Base-by-base conservation (phyloP, 2,329 filamentous ascomycete genomes). In the Zarea fungicola region DNA sequence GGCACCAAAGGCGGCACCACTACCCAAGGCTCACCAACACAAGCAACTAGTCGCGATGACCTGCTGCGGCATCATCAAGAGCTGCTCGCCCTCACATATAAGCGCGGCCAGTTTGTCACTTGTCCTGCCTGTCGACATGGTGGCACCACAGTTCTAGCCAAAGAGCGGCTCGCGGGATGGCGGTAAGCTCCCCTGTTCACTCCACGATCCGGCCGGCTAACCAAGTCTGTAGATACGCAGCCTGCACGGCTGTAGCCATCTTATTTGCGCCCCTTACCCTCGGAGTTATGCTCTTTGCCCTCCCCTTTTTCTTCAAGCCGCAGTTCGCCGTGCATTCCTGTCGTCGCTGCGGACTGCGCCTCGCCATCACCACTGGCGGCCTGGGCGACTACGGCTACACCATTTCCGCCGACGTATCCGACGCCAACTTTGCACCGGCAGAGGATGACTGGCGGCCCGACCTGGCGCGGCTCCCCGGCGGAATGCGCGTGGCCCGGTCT, bases 331-430 rank as follows among this genome's bases (percentile, higher is more conserved):
- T 39, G 10, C 50, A 52, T 36, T 49, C 50, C 6, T 52, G 50
- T 28, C 50, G 50, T 9, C 50, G 50, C 29, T 52, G 50, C 47
- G 50, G 50, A 22, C 50, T 52, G 35, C 46, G 50, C 9, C 46
- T 52, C 21, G 50, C 50, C 41, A 36, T 52, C 41, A 42, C 50
- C 36, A 52, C 46, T 9, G 26, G 34, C 46, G 50, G 41, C 36
- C 9, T 46, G 18, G 14, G 32, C 40, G 50, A 52, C 26, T 52
- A 46, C 36, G 39, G 6, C 25, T 52, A 40, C 26, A 52, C 50
- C 31, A 31, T 52, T 11, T 23, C 50, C 23, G 46, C 42, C 26
- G 47, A 52, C 37, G 35, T 52, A 1, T 11, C 34, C 14, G 46
- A 45, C 28, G 7, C 29, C 22, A n/a, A n/a, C 39, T 52, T 45